These are phyloP conservation scores for Penicillium soppii DNA, from an alignment of 495 filamentous ascomycete species.

Conservation along the genomic window DNA sequence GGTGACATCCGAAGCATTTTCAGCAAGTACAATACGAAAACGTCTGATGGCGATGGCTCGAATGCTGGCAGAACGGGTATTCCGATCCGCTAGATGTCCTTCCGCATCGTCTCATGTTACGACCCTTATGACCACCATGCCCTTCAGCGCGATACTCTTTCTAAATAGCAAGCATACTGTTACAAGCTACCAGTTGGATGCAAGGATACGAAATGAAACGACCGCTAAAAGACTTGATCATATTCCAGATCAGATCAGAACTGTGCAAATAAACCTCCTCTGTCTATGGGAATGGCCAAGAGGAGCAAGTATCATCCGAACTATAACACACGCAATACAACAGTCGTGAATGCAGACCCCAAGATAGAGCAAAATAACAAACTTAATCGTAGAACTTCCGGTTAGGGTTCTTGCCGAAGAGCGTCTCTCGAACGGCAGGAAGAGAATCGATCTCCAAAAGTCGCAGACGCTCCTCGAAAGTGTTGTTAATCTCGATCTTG, in stretches of 20 bases:
- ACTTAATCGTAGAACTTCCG: conserved; percentile 88
- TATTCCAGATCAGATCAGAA: conserved; percentile 16
- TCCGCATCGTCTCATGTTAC: background rate
- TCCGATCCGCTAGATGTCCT: conserved; percentile 9
- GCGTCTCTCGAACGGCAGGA: conserved; percentile 75
- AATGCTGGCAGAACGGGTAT: conserved; percentile 6
- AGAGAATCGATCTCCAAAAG: conserved; percentile 81
- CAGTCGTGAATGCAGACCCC: conserved; percentile 13
- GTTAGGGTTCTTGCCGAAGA: conserved; percentile 93
- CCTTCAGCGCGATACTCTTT: conserved; percentile 10
- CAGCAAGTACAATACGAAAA: background rate
- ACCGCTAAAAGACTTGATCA: conserved; percentile 28
- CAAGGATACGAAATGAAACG: conserved; percentile 31
- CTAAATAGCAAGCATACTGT: conserved; percentile 2
- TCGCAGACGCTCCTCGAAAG: conserved; percentile 85
- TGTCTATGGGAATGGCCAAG: conserved; percentile 19
- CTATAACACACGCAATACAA: conserved; percentile 26
- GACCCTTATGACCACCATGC: conserved; percentile 11
- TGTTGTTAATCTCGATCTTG: conserved; percentile 99
- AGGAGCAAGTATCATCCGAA: conserved; percentile 17
- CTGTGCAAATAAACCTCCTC: conserved; percentile 21
- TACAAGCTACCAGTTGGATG: conserved; percentile 29
- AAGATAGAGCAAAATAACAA: background rate
- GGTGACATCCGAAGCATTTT: conserved; percentile 13
- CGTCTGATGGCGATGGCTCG: no score